Conservation (phyloP, 495 filamentous ascomycete species). For the Hypoxylon trugodes region DNA sequence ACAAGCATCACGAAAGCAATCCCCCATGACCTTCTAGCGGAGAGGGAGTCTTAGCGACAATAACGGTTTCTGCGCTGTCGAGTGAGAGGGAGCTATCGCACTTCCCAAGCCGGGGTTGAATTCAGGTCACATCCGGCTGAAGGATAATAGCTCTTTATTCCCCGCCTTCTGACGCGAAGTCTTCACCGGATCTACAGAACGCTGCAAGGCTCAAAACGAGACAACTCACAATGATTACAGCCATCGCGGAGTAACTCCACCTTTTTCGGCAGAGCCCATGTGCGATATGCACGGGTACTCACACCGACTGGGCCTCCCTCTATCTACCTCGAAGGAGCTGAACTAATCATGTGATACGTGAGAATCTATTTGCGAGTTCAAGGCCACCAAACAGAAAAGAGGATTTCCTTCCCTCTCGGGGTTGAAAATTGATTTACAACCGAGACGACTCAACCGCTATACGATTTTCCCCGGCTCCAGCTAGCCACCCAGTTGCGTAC, state of each 20-base stretch:
- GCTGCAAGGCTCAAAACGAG: slow-evolving; percentile 21
- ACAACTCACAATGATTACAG: slow-evolving; percentile 6
- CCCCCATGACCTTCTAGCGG: slow-evolving; percentile 28
- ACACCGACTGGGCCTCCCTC: slow-evolving; percentile 24
- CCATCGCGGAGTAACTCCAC: slow-evolving; percentile 26
- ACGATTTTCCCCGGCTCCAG: slow-evolving; percentile 1
- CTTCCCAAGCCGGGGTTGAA: slow-evolving; percentile 19
- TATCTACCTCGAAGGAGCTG: slow-evolving; percentile 22
- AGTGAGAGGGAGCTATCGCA: slow-evolving; percentile 23
- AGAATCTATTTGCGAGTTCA: background rate
- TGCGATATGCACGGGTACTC: slow-evolving; percentile 26
- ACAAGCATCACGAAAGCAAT: slow-evolving; percentile 33
- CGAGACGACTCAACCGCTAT: background rate
- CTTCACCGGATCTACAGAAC: slow-evolving; percentile 29
- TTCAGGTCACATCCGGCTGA: slow-evolving; percentile 40
- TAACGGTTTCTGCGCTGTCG: slow-evolving; percentile 7
- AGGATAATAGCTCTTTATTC: slow-evolving; percentile 29
- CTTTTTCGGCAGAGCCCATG: slow-evolving; percentile 33
- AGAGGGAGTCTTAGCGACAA: slow-evolving; percentile 19
- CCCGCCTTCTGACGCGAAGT: slow-evolving; percentile 20
- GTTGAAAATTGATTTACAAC: background rate
- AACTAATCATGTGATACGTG: slow-evolving; percentile 26
- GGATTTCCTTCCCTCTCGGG: background rate
- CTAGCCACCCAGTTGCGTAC: slow-evolving; percentile 5
- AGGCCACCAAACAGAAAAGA: background rate